A percentile compares a stretch with the other conserved stretches of the same genome.
phyloP scores from a whole-genome alignment of 2,329 filamentous ascomycete genomes.

The Ascocoryne sarcoides region DNA sequence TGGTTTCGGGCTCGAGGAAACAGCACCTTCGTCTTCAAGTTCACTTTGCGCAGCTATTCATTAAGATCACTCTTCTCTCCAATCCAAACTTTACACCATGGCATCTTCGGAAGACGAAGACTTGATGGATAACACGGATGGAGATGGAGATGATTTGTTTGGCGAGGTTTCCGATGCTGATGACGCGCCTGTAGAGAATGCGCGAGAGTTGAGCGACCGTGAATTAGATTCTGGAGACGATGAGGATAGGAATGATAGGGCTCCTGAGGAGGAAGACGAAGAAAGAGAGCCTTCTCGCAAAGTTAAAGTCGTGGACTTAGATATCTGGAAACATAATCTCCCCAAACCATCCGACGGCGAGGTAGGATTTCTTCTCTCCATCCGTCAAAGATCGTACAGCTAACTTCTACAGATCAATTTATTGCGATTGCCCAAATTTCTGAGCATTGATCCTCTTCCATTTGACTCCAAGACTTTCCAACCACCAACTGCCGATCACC shows the following conservation, averaged over 20 bases:
- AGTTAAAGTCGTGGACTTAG: slow-evolving; percentile 53
- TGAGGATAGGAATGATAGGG: slow-evolving; percentile 54
- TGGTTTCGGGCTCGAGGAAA: too few relatives aligned
- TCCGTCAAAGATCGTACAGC: background rate
- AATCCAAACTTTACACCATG: too few relatives aligned
- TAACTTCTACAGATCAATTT: slow-evolving; percentile 49
- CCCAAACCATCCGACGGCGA: slow-evolving; percentile 64
- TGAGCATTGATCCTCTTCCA: slow-evolving; percentile 58
- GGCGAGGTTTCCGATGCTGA: slow-evolving; percentile 54
- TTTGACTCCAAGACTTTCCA: slow-evolving; percentile 60
- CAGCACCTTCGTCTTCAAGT: too few relatives aligned
- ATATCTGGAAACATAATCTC: slow-evolving; percentile 58
- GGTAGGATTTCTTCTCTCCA: slow-evolving; percentile 34
- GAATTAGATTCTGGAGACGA: slow-evolving; percentile 56
- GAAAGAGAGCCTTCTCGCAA: slow-evolving; percentile 33
- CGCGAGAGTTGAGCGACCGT: slow-evolving; percentile 45
- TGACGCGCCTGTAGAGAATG: slow-evolving; percentile 23
- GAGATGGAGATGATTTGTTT: slow-evolving; percentile 53
- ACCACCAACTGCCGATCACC: slow-evolving; percentile 50
- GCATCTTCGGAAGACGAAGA: slow-evolving; percentile 24
- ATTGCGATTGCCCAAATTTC: slow-evolving; percentile 62
- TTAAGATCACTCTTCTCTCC: too few relatives aligned
- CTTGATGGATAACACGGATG: slow-evolving; percentile 32
- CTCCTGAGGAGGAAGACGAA: slow-evolving; percentile 29
- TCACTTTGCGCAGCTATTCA: too few relatives aligned